These are phyloP conservation scores for Wallacemonas collosoma DNA, from an alignment of 208 protist genomes.

Conservation along the genomic window DNA sequence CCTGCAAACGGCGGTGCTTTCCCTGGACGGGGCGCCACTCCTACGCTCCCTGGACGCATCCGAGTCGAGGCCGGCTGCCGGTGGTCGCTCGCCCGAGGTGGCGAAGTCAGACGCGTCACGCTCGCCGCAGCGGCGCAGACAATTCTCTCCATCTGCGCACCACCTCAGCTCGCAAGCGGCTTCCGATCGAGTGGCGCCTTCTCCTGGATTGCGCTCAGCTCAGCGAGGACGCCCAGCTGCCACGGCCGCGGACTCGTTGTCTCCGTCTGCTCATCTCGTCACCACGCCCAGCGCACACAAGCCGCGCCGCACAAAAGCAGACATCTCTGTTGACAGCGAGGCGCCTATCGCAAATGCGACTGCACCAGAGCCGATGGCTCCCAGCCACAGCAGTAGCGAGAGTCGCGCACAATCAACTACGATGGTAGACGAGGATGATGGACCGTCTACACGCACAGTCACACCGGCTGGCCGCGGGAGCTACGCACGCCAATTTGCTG, in stretches of 20 bases:
- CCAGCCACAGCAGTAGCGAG: too few relatives aligned
- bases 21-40: conserved; percentile 72
- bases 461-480: neutral
- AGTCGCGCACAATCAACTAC: neutral
- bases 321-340: conserved; percentile 12
- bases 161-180: too few relatives aligned
- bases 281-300: neutral
- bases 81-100: too few relatives aligned
- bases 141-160: too few relatives aligned
- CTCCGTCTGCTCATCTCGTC: too few relatives aligned
- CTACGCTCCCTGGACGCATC: conserved; percentile 20
- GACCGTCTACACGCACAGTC: neutral
- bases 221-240: too few relatives aligned
- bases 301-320: neutral
- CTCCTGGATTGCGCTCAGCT: too few relatives aligned
- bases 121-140: too few relatives aligned
- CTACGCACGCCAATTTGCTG: conserved; percentile 14
- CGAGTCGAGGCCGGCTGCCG: too few relatives aligned
- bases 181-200: too few relatives aligned
- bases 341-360: neutral
- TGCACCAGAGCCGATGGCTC: neutral
- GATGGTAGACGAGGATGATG: neutral
- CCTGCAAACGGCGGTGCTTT: conserved; percentile 47
- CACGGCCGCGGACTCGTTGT: too few relatives aligned
- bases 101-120: too few relatives aligned